These are phyloP conservation scores for Cutaneotrichosporon dermatis DNA, from an alignment of 1,284 basidiomycete genomes.

Conservation along the genomic window DNA sequence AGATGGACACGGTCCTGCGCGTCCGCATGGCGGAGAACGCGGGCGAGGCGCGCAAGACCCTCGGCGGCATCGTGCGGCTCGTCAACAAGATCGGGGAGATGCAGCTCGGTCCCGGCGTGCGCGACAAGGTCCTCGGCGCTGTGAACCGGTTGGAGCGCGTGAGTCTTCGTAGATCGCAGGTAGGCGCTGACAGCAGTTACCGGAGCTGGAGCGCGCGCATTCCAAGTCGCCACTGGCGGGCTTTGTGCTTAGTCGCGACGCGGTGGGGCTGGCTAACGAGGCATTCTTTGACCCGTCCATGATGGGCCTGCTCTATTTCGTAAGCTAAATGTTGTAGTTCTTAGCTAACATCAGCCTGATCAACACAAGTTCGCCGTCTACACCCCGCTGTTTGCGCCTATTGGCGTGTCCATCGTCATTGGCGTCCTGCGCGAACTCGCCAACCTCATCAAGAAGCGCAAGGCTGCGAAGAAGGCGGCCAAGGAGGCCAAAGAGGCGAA, in stretches of 20 bases:
- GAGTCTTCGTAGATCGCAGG: constrained; percentile 22
- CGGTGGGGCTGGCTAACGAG: constrained; percentile 68
- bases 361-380: constrained; percentile 95
- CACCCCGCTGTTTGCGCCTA: constrained; percentile 82
- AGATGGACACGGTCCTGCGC: constrained; percentile 70
- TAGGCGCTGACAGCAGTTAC: constrained; percentile 3
- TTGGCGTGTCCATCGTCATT: constrained; percentile 73
- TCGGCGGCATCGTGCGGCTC: constrained; percentile 73
- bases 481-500: background rate
- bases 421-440: constrained; percentile 64
- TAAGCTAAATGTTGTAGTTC: constrained; percentile 13
- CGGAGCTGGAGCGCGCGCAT: constrained; percentile 5
- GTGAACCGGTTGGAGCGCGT: constrained; percentile 68
- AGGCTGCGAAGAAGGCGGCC: background rate
- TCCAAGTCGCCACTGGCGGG: constrained; percentile 25
- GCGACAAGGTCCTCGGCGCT: constrained; percentile 64
- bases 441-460: background rate
- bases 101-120: constrained; percentile 75
- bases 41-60: constrained; percentile 63
- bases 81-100: constrained; percentile 82
- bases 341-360: constrained; percentile 56
- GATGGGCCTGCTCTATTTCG: constrained; percentile 91
- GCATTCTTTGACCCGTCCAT: constrained; percentile 97
- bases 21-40: constrained; percentile 68
- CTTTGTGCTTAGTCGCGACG: constrained; percentile 62